A percentile compares a stretch with the other conserved stretches of the same genome.
Evolutionary conservation across 495 filamentous ascomycete species (phyloP).

Genomic region (Xylaria bambusicola): DNA sequence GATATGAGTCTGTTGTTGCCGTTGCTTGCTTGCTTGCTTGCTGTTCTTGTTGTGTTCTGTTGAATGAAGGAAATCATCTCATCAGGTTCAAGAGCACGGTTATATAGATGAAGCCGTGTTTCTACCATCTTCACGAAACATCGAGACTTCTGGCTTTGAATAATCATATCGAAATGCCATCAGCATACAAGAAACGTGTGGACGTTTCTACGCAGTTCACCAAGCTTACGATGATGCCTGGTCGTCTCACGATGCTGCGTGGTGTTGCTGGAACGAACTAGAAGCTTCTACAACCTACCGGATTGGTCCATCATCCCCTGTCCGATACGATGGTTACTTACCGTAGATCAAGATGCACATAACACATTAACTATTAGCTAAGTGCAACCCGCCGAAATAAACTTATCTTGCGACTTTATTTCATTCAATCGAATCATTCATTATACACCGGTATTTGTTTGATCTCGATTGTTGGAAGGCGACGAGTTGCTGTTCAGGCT

Average conservation of each 20-base stretch:
- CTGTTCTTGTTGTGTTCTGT: conserved; percentile 32
- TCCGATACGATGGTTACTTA: no score
- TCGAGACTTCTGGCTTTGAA: conserved; percentile 8
- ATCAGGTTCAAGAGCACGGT: conserved; percentile 17
- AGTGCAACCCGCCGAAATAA: no score
- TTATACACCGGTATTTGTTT: no score
- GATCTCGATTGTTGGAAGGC: no score
- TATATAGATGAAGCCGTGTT: conserved; percentile 30
- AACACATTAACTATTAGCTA: no score
- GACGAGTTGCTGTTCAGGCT: no score
- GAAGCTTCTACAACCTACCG: conserved; percentile 28
- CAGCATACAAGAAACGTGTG: conserved; percentile 23
- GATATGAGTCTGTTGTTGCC: conserved; percentile 14
- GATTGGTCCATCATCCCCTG: no score
- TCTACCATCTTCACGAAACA: conserved; percentile 29
- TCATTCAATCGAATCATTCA: no score
- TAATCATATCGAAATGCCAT: conserved; percentile 21
- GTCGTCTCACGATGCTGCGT: conserved; percentile 22
- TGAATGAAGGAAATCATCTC: conserved; percentile 17
- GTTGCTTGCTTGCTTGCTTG: conserved; percentile 6
- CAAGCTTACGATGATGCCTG: conserved; percentile 4
- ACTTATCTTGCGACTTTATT: no score
- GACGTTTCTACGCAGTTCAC: conserved; percentile 21
- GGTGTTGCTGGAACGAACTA: conserved; percentile 26
- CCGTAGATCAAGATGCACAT: background rate